Evolutionary conservation across 805 yeast genomes (phyloP).

Genomic region (Lipomyces spencermartinsiae): DNA sequence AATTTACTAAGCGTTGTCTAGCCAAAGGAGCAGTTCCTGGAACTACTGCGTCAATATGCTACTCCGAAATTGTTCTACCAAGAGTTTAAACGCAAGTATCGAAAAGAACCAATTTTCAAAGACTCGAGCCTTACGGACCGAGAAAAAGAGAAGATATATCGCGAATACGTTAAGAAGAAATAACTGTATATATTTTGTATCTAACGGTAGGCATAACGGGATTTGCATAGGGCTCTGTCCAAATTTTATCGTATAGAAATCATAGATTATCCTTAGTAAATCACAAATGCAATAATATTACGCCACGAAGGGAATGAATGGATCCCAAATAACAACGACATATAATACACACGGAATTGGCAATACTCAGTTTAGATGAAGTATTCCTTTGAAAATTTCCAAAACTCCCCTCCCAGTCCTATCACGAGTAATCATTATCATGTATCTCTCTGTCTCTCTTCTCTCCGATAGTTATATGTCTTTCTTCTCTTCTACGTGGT

Average conservation of each 20-base stretch:
- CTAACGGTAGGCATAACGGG: conserved; percentile 47
- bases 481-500: neutral
- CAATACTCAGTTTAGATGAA: neutral
- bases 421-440: neutral
- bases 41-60: conserved; percentile 43
- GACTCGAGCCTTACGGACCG: conserved; percentile 45
- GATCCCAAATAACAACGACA: neutral
- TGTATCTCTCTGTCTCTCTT: conserved; percentile 1
- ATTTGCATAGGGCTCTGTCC: conserved; percentile 73
- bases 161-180: conserved; percentile 43
- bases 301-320: neutral
- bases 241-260: neutral
- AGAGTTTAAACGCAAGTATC: conserved; percentile 50
- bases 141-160: conserved; percentile 50
- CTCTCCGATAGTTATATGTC: neutral
- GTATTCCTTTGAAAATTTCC: neutral
- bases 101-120: conserved; percentile 43
- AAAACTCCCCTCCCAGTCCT: neutral
- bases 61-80: conserved; percentile 46
- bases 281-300: neutral
- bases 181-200: neutral
- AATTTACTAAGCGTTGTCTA: conserved; percentile 5
- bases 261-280: neutral
- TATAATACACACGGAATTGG: neutral
- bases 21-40: conserved; percentile 42